These are phyloP conservation scores for Corynespora cassiicola DNA, from an alignment of 2,329 filamentous ascomycete species.

Conservation along the genomic window DNA sequence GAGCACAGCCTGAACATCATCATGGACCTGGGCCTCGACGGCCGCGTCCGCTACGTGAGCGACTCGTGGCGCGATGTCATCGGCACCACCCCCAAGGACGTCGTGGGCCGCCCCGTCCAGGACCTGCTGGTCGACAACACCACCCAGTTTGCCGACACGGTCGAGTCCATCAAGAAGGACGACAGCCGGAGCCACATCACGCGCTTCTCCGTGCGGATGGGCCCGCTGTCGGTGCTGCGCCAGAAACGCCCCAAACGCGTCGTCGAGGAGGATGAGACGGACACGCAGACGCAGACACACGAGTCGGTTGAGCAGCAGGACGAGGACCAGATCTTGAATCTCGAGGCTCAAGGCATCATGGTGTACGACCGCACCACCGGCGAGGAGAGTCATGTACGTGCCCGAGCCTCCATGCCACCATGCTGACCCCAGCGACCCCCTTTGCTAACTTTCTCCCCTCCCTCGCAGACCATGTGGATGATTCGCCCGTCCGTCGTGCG, in stretches of 20 bases:
- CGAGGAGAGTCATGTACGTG: slow-evolving; percentile 85
- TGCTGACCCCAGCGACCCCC: too few relatives aligned
- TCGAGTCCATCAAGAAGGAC: slow-evolving; percentile 85
- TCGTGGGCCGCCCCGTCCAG: slow-evolving; percentile 78
- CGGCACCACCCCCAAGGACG: slow-evolving; percentile 74
- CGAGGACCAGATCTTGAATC: slow-evolving; percentile 68
- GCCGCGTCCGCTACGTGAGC: slow-evolving; percentile 92
- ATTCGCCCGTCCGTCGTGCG: slow-evolving; percentile 87
- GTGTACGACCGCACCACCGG: slow-evolving; percentile 90
- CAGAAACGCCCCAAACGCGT: slow-evolving; percentile 33
- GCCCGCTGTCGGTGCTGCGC: slow-evolving; percentile 41
- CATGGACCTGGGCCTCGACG: slow-evolving; percentile 89
- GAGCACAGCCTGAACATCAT: slow-evolving; percentile 97
- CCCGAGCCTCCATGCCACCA: slow-evolving; percentile 2
- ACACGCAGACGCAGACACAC: slow-evolving; percentile 36
- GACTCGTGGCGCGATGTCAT: slow-evolving; percentile 95
- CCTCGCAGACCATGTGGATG: slow-evolving; percentile 97
- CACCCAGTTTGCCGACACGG: slow-evolving; percentile 78
- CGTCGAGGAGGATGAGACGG: slow-evolving; percentile 34
- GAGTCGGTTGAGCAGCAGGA: too few relatives aligned
- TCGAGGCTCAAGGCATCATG: slow-evolving; percentile 98
- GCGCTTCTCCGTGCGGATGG: slow-evolving; percentile 45
- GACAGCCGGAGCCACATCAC: slow-evolving; percentile 89
- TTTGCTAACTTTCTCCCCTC: too few relatives aligned
- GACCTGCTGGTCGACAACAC: slow-evolving; percentile 84